Evolutionary conservation across 2,329 filamentous ascomycete species (phyloP).

Genomic region (Corniculantispora saksenae): DNA sequence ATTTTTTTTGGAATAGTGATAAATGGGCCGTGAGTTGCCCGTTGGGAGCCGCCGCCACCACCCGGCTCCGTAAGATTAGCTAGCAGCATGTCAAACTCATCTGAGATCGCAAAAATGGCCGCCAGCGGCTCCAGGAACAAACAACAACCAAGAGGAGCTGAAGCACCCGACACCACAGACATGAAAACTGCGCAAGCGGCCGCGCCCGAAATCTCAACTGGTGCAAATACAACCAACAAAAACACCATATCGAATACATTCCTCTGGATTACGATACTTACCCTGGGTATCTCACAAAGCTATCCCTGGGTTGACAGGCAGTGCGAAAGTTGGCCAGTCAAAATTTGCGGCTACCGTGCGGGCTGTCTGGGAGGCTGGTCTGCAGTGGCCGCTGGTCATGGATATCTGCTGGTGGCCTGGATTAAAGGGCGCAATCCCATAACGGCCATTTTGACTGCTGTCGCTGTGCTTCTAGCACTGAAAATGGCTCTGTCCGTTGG

Average conservation of each 20-base stretch:
- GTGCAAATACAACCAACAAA: not conserved
- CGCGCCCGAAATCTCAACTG: not conserved
- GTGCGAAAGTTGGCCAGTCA: not conserved
- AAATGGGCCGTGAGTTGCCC: too few relatives aligned
- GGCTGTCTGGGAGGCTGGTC: not conserved
- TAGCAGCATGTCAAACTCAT: not conserved
- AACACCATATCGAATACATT: not conserved
- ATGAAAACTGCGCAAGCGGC: not conserved
- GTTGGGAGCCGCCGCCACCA: too few relatives aligned
- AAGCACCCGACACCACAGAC: not conserved
- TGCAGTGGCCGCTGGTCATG: not conserved
- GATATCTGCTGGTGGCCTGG: not conserved
- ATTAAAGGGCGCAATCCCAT: not conserved
- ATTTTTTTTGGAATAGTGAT: too few relatives aligned
- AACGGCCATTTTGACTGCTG: not conserved
- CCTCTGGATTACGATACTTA: not conserved
- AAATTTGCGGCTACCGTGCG: not conserved
- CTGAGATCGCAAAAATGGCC: not conserved
- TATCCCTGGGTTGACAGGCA: not conserved
- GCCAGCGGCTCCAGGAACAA: not conserved
- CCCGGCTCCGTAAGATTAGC: not conserved
- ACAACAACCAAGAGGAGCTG: not conserved
- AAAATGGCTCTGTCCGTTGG: not conserved
- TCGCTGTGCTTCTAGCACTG: not conserved
- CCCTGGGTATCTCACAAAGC: not conserved